Percentiles rank a stretch among this genome's conserved stretches.
Evolutionary conservation across 305 asterid species (phyloP).

Genomic region (Solanum hybrid): DNA sequence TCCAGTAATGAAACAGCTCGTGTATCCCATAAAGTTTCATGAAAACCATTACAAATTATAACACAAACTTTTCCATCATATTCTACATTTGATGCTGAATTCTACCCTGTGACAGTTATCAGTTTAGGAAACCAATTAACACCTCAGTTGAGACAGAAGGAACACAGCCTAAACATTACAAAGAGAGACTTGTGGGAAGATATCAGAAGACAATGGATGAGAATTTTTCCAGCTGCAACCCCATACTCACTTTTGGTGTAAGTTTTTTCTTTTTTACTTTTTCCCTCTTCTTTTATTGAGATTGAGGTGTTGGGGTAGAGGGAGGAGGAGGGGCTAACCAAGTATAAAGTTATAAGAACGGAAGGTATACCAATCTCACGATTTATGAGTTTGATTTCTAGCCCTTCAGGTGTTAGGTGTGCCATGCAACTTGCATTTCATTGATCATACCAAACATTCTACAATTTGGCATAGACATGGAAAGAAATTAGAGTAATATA

Average conservation of each 20-base stretch:
- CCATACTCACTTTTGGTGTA: not conserved
- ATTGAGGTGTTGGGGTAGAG: not conserved
- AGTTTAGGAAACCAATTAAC: not conserved
- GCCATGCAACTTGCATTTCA: not conserved
- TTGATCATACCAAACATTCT: not conserved
- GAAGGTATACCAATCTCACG: not conserved
- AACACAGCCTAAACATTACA: not conserved
- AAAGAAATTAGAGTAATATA: not conserved
- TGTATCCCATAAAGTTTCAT: no score
- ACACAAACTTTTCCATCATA: no score
- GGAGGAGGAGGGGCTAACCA: not conserved
- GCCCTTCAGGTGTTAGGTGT: not conserved
- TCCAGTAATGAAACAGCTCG: not conserved
- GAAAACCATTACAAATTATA: no score
- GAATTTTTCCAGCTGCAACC: not conserved
- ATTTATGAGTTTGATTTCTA: not conserved
- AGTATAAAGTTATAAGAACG: not conserved
- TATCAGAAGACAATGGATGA: not conserved
- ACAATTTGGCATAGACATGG: not conserved
- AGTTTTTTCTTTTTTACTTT: not conserved
- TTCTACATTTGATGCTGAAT: not conserved
- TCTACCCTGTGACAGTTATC: not conserved
- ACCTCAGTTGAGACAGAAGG: not conserved
- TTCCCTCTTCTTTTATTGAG: not conserved
- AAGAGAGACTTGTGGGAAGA: not conserved